Percentiles rank a stretch among this genome's conserved stretches.
Evolutionary conservation across 768 basidiomycete genomes (phyloP).

Genomic region (Lanmaoa rubissima): DNA sequence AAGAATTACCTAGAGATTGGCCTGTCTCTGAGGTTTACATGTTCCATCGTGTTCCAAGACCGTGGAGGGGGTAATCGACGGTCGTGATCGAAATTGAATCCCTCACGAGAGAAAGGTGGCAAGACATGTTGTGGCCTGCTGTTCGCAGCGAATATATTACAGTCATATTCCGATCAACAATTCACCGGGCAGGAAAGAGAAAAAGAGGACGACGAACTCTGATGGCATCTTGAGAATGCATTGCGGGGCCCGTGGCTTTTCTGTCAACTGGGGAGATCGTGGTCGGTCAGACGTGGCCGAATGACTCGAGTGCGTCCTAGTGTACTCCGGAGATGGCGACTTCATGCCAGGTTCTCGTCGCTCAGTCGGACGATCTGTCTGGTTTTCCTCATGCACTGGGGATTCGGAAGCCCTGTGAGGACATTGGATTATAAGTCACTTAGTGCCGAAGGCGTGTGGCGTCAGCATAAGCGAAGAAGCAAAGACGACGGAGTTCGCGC

Average conservation of each 20-base stretch:
- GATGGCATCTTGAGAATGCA: constrained; percentile 22
- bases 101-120: constrained; percentile 32
- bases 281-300: constrained; percentile 15
- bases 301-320: constrained; percentile 21
- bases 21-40: constrained; percentile 22
- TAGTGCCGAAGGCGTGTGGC: constrained; percentile 29
- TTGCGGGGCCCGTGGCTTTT: constrained; percentile 21
- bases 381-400: constrained; percentile 22
- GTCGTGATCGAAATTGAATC: constrained; percentile 34
- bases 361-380: constrained; percentile 11
- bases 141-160: constrained; percentile 25
- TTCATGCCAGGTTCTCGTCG: constrained; percentile 14
- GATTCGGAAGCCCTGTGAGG: constrained; percentile 32
- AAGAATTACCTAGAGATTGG: constrained; percentile 26
- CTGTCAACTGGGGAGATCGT: constrained; percentile 20
- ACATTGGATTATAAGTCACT: constrained; percentile 20
- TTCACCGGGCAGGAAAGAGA: constrained; percentile 10
- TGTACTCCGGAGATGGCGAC: constrained; percentile 22
- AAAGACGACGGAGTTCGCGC: constrained; percentile 15
- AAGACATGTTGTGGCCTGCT: constrained; percentile 35
- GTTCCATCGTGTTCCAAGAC: constrained; percentile 28
- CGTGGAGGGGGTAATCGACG: constrained; percentile 33
- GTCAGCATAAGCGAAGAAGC: constrained; percentile 25
- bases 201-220: constrained; percentile 24
- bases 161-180: constrained; percentile 26